Base-by-base conservation (phyloP, 73 alveolate species). In the Paramecium tetraurelia region DNA sequence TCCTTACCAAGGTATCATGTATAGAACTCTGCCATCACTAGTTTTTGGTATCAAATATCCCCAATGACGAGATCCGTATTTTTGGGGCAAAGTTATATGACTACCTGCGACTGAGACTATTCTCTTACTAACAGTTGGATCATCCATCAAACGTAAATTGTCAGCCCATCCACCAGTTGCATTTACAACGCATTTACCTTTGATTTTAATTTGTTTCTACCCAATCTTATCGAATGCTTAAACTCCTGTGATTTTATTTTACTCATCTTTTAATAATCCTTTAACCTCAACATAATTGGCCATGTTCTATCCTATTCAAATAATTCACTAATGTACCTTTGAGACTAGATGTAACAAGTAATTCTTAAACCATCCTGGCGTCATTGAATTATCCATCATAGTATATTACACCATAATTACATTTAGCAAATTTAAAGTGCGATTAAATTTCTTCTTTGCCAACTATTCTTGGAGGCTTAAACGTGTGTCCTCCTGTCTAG, bases 101-200 rank as follows among this genome's bases (percentile, higher is more conserved):
- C 98, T 85, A 14, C 99, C 99, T 58, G 93, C 94, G 1, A 96
- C 99, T 38, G 96, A 95, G 7, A 87, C 68, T 43, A 97, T 89
- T 58, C 97, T 48, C 71, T 72, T 38, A 2, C 59, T 20, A 40
- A 85, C 95, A 14, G 93, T 53, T 2, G 96, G 96, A 80, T 96
- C 92, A 72, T 96, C 99, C 80, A 58, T 87, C 36, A 48, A 22
- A 50, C 99, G 77, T 31, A 97, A 86, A 58, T 93, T 80, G 68
- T 97, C 99, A 10, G 97, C 97, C 71, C 92, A 92, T 38, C 95
- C 92, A 14, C 99, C 99, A 4, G 99, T 92, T 27, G 98, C 94
- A 89, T 97, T 97, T 18, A 97, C 97, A 22, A 97, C 95, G 3
- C 93, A 96, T 68, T 95, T 97, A 10, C 97, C 94, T 24, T 94